Evolutionary conservation across 1,139 yeast species (phyloP).

Genomic region (Arxiozyma slooffiae): DNA sequence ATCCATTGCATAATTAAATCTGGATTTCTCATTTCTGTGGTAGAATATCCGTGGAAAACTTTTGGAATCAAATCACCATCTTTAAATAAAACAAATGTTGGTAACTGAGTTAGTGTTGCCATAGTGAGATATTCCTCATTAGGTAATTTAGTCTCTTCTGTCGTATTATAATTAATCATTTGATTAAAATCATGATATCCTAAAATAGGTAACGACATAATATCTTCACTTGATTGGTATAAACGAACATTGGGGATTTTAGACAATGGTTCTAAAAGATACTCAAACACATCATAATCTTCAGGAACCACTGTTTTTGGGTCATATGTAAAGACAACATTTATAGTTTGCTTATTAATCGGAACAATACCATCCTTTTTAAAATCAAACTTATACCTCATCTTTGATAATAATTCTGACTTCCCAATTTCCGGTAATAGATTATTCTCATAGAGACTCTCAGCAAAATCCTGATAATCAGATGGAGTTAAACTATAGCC

Average conservation of each 20-base stretch:
- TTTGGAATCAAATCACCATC: constrained; percentile 45
- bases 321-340: constrained; percentile 50
- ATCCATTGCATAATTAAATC: constrained; percentile 43
- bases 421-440: constrained; percentile 30
- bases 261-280: constrained; percentile 49
- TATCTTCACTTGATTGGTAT: constrained; percentile 42
- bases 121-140: constrained; percentile 41
- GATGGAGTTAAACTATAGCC: constrained; percentile 11
- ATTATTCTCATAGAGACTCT: constrained; percentile 31
- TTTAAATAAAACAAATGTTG: constrained; percentile 51
- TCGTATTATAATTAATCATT: constrained; percentile 36
- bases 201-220: constrained; percentile 34
- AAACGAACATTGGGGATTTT: constrained; percentile 47
- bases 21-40: constrained; percentile 50
- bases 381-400: constrained; percentile 11
- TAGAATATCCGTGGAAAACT: constrained; percentile 50
- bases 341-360: constrained; percentile 38
- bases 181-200: constrained; percentile 39
- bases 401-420: constrained; percentile 11
- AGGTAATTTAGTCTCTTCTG: constrained; percentile 29
- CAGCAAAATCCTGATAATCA: constrained; percentile 31
- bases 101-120: constrained; percentile 47
- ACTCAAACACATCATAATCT: constrained; percentile 51
- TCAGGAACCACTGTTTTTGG: constrained; percentile 43
- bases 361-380: constrained; percentile 6